Evolutionary conservation across 805 yeast species (phyloP).

Genomic region (Teunomyces panamensis): DNA sequence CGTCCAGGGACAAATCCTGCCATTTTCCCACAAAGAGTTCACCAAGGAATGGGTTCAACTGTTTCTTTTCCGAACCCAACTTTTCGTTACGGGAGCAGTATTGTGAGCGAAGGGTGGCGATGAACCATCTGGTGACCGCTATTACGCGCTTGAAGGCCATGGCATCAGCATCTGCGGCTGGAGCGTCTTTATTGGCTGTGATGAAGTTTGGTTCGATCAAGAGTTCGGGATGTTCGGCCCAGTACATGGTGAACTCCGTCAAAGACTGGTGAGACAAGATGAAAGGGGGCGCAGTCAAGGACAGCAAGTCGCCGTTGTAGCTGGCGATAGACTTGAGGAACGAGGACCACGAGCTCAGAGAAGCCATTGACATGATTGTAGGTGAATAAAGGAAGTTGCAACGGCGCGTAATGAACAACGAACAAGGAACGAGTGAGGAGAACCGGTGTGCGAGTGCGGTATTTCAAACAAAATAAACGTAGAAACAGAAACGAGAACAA

Average conservation of each 20-base stretch:
- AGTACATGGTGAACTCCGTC: constrained; percentile 89
- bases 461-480: too few species aligned
- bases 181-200: constrained; percentile 36
- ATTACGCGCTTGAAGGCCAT: constrained; percentile 63
- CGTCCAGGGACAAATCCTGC: constrained; percentile 48
- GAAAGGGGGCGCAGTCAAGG: constrained; percentile 96
- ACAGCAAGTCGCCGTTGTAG: constrained; percentile 89
- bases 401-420: not conserved
- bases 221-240: constrained; percentile 91
- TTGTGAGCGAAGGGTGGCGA: constrained; percentile 87
- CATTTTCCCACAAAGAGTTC: constrained; percentile 92
- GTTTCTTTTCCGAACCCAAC: constrained; percentile 95
- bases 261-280: constrained; percentile 87
- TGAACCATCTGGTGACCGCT: constrained; percentile 87
- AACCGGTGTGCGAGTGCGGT: too few species aligned
- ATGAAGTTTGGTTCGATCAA: constrained; percentile 68
- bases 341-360: constrained; percentile 71
- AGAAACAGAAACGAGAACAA: too few species aligned
- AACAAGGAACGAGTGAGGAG: not conserved
- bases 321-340: constrained; percentile 88
- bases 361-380: constrained; percentile 2
- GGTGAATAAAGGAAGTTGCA: not conserved
- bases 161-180: constrained; percentile 33
- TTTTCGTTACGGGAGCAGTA: constrained; percentile 89
- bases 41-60: constrained; percentile 93